Base-by-base conservation (phyloP, 257 asterid genomes). In the Craterostigma plantagineum region DNA sequence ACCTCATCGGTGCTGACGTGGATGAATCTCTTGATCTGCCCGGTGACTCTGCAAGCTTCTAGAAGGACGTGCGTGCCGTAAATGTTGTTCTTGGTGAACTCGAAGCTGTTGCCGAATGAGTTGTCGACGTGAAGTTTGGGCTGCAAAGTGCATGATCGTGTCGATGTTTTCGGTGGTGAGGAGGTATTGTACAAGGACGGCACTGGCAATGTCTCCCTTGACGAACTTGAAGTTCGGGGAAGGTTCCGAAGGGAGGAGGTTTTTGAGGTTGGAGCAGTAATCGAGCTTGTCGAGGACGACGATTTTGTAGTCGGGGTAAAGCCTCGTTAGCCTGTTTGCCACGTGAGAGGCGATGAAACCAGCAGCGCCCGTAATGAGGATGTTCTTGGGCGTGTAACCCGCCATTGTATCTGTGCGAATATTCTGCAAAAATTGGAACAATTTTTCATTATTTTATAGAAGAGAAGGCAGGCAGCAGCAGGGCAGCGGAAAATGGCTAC, bases 1-100 rank as follows among this genome's bases (percentile, higher is more conserved):
- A 76, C 87, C 66, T 72, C 90, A 48, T 76, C 90, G 0, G 90
- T 76, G 79, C 90, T 76, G 9, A 76, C 90, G 47, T 76, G 90
- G 51, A 76, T 76, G 54, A 76, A 76, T 60, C 90, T 69, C 51
- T 64, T 66, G 63, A 76, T 69, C 69, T 69, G 79, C 8, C 90
- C 82, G 27, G 90, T 66, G 52, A 72, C 82, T 62, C 72, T 76
- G 74, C 90, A 76, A 39, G 90, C 90, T 67, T 76, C 90, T 36
- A 76, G 33, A 11, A 76, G 73, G 34, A 76, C 90, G 14, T 76
- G 90, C 18, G 90, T 76, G 17, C 90, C 90, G 35, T 76, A 76
- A 47, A 76, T 72, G 70, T 76, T 76, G 59, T 76, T 76, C 68
- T 76, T 76, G 61, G 90, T 76, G 54, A 76, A 76, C 64, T 76